Conservation (phyloP, 768 basidiomycete genomes). For the Rhodotorula toruloides region DNA sequence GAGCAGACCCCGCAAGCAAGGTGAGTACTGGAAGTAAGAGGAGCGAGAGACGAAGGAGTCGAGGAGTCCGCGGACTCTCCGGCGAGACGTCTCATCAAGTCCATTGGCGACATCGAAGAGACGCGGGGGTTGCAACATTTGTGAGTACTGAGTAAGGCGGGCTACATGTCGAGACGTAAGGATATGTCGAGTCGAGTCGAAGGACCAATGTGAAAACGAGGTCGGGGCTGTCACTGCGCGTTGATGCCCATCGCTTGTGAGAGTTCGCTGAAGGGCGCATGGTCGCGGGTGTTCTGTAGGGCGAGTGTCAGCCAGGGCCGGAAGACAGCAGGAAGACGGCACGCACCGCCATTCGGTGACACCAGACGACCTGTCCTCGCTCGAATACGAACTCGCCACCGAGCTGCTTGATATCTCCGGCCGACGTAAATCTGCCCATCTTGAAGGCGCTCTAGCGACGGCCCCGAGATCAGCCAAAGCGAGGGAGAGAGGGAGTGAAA, state of each 20-base stretch:
- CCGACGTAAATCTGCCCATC: slow-evolving; percentile 48
- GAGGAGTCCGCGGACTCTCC: too few species aligned
- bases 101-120: too few species aligned
- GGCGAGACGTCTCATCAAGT: too few species aligned
- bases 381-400: slow-evolving; percentile 82
- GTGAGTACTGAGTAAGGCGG: too few species aligned
- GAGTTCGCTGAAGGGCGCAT: slow-evolving; percentile 24
- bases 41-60: background rate
- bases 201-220: too few species aligned
- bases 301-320: background rate
- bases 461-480: too few species aligned
- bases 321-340: background rate
- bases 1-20: background rate
- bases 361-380: background rate
- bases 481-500: slow-evolving; percentile 54
- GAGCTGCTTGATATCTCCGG: slow-evolving; percentile 67
- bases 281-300: slow-evolving; percentile 30
- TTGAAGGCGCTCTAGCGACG: slow-evolving; percentile 58
- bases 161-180: too few species aligned
- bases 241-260: slow-evolving; percentile 7
- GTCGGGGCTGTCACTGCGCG: too few species aligned
- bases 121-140: too few species aligned
- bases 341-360: slow-evolving; percentile 24
- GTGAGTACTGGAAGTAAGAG: background rate
- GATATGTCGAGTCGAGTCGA: too few species aligned